Evolutionary conservation across 305 asterid species (phyloP), one percentile per base, ranked within the genome.

Genomic region (Fraxinus dipetala): DNA sequence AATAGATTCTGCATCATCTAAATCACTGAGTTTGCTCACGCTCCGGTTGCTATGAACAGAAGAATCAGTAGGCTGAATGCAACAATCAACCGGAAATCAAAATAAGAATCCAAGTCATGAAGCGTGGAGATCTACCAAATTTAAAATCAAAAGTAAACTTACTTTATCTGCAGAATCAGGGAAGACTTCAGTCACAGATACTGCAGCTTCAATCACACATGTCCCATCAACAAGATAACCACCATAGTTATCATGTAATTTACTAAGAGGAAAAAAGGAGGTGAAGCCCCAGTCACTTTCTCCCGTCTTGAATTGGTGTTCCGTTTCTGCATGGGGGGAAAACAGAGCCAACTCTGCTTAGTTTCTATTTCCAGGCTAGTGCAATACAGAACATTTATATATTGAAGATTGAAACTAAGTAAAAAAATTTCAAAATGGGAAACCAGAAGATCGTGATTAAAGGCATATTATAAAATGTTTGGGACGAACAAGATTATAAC

Each of bases 221-320:
- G 87, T 85, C 83, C 87, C 93, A 80, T 89, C 79, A 65, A 87
- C 87, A 76, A 91, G 81, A 87, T 77, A 91, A 75, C 91, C 95
- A 78, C 87, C 85, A 83, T 79, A 82, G 32, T 85, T 85, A 84
- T 91, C 91, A 80, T 88, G 85, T 51, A 91, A 85, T 28, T 88
- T 91, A 83, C 77, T 79, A 78, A 90, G 90, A 28, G 90, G 78
- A 93, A 88, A 82, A 84, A 91, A 88, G 74, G 93, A 88, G 51
- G 91, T 82, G 84, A 87, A 89, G 45, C 93, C 93, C 93, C 92
- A 91, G 76, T 88, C 89, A 70, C 84, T 89, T 84, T 84, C 90
- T 31, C 88, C 81, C 48, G 90, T 88, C 81, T 87, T 85, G 83
- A 91, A 91, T 80, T 88, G 88, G 87, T 86, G 89, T 40, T 86